Percentiles rank a stretch among this genome's conserved stretches.
Conservation (phyloP, 2,329 filamentous ascomycete species). For the Biscogniauxia sp. region DNA sequence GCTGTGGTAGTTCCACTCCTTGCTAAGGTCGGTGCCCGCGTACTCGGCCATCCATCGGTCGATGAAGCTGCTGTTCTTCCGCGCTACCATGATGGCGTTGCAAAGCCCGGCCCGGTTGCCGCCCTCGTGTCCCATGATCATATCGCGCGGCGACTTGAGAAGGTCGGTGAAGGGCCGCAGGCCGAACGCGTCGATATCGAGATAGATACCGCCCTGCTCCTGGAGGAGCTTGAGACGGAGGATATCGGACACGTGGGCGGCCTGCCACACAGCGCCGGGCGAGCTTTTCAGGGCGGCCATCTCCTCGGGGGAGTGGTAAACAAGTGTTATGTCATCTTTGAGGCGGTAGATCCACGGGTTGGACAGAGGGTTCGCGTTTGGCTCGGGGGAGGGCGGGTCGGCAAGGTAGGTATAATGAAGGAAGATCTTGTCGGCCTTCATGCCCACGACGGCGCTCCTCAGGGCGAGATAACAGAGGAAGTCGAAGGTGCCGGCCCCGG, state of each 20-base stretch:
- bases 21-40: slow-evolving; percentile 29
- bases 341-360: slow-evolving; percentile 37
- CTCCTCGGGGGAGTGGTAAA: slow-evolving; percentile 34
- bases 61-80: slow-evolving; percentile 35
- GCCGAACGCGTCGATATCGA: slow-evolving; percentile 36
- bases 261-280: slow-evolving; percentile 31
- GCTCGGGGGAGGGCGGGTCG: slow-evolving; percentile 31
- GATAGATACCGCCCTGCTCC: slow-evolving; percentile 36
- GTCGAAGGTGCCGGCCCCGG: slow-evolving; percentile 33
- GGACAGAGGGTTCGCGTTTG: slow-evolving; percentile 30
- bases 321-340: slow-evolving; percentile 33
- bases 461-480: slow-evolving; percentile 39
- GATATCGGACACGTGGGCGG: slow-evolving; percentile 35
- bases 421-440: slow-evolving; percentile 35
- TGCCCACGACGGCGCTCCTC: slow-evolving; percentile 36
- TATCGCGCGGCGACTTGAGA: slow-evolving; percentile 29
- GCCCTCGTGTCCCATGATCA: slow-evolving; percentile 36
- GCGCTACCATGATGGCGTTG: slow-evolving; percentile 38
- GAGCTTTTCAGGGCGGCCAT: slow-evolving; percentile 27
- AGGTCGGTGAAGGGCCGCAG: slow-evolving; percentile 33
- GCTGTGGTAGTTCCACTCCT: slow-evolving; percentile 40
- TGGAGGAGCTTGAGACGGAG: slow-evolving; percentile 35
- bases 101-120: slow-evolving; percentile 38
- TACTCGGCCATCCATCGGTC: slow-evolving; percentile 36
- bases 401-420: slow-evolving; percentile 40